Conservation (phyloP, 768 basidiomycete species). For the Amanita rubescens region DNA sequence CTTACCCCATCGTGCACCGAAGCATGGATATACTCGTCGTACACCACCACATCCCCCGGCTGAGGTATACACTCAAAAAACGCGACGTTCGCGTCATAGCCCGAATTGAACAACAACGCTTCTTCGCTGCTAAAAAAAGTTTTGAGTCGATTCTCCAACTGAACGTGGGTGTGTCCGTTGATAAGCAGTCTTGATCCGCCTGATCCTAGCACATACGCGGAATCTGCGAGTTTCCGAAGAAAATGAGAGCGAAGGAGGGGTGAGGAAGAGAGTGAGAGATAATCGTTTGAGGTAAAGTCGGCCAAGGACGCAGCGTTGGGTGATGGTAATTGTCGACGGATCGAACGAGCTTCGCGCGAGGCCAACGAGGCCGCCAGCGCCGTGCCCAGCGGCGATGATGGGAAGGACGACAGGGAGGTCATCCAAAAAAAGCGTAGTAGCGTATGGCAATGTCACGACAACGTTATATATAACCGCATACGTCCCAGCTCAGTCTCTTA, state of each 20-base stretch:
- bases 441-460: neutral
- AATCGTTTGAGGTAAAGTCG: conserved; percentile 91
- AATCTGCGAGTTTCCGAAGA: conserved; percentile 40
- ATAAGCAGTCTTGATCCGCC: conserved; percentile 85
- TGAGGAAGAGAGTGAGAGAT: conserved; percentile 73
- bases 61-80: conserved; percentile 81
- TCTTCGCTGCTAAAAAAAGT: conserved; percentile 53
- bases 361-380: conserved; percentile 45
- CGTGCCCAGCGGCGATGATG: conserved; percentile 20
- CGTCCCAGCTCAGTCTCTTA: conserved; percentile 59
- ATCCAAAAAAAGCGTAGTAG: neutral
- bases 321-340: conserved; percentile 64
- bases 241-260: conserved; percentile 48
- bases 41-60: conserved; percentile 65
- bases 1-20: conserved; percentile 87
- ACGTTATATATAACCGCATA: no score
- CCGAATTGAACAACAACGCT: conserved; percentile 85
- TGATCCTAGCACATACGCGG: conserved; percentile 70
- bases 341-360: conserved; percentile 59
- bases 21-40: conserved; percentile 87
- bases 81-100: conserved; percentile 87
- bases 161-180: conserved; percentile 60
- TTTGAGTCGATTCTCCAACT: conserved; percentile 64
- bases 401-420: neutral
- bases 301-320: conserved; percentile 35